These are phyloP conservation scores for Achaetomiella virescens DNA, from an alignment of 495 filamentous ascomycete genomes.

Conservation along the genomic window DNA sequence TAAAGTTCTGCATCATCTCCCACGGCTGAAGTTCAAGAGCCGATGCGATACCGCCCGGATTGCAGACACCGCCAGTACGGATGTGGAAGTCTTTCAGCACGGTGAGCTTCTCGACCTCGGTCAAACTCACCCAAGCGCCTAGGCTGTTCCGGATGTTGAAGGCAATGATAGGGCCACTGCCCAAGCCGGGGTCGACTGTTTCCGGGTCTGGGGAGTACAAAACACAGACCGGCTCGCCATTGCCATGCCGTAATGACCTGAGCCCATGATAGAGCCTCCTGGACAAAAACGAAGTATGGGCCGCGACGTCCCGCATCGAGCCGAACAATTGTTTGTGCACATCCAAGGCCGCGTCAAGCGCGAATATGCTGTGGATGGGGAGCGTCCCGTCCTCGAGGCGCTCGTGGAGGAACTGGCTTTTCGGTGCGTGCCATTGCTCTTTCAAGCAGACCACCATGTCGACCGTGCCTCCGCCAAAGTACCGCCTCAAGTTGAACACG, in stretches of 20 bases:
- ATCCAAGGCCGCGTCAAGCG: constrained; percentile 65
- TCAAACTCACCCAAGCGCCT: constrained; percentile 70
- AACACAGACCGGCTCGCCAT: constrained; percentile 57
- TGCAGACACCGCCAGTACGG: constrained; percentile 81
- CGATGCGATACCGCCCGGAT: constrained; percentile 75
- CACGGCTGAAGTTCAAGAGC: constrained; percentile 62
- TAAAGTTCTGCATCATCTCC: constrained; percentile 78
- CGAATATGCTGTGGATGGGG: constrained; percentile 82
- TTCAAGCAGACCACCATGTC: constrained; percentile 62
- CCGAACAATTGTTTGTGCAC: constrained; percentile 64
- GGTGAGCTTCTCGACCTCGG: constrained; percentile 79
- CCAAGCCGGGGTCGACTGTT: constrained; percentile 30
- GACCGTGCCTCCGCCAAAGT: constrained; percentile 95
- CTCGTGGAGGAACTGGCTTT: constrained; percentile 66
- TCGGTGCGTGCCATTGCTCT: constrained; percentile 69
- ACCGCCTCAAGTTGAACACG: constrained; percentile 59
- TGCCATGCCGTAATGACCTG: constrained; percentile 55
- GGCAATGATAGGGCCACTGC: constrained; percentile 65
- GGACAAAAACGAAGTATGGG: constrained; percentile 66
- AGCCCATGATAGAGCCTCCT: constrained; percentile 54
- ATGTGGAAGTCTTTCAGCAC: constrained; percentile 72
- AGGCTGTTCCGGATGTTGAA: constrained; percentile 69
- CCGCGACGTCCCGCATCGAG: constrained; percentile 61
- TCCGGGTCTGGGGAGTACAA: constrained; percentile 50
- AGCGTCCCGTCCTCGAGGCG: constrained; percentile 84